phyloP scores from a whole-genome alignment of 352 stramenopile species.

The Phytophthora melonis region DNA sequence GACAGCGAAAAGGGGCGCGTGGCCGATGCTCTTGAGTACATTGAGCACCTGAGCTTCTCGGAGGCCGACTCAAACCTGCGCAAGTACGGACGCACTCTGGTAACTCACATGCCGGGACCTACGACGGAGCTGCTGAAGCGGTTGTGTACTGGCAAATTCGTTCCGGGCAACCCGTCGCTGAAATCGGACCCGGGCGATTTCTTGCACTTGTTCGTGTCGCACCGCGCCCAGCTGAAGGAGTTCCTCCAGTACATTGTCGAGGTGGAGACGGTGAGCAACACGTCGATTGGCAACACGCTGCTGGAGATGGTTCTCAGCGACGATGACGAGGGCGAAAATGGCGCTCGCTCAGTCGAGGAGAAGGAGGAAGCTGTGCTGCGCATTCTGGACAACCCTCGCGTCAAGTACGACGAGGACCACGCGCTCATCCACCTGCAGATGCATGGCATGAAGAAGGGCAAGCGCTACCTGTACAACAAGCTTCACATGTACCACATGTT shows the following conservation, averaged over 20 bases:
- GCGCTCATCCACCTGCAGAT: constrained; percentile 95
- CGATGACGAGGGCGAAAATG: constrained; percentile 49
- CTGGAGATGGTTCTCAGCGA: constrained; percentile 91
- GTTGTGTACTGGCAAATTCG: constrained; percentile 90
- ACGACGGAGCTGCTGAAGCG: constrained; percentile 92
- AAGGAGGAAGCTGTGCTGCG: constrained; percentile 86
- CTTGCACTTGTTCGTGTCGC: constrained; percentile 93
- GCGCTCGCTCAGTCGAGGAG: constrained; percentile 52
- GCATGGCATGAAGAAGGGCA: constrained; percentile 92
- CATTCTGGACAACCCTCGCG: constrained; percentile 91
- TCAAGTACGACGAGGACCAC: constrained; percentile 93
- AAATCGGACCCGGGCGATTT: constrained; percentile 91
- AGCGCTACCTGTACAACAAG: constrained; percentile 95
- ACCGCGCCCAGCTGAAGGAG: constrained; percentile 88
- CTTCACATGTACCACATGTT: constrained; percentile 95
- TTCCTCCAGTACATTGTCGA: constrained; percentile 92
- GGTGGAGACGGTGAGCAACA: constrained; percentile 88
- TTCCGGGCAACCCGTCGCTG: constrained; percentile 53
- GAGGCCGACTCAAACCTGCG: constrained; percentile 88
- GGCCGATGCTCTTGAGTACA: constrained; percentile 92
- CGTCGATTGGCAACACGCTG: constrained; percentile 91
- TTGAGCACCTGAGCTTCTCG: constrained; percentile 86
- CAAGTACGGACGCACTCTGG: constrained; percentile 91
- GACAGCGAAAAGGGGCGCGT: constrained; percentile 85
- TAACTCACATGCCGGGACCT: constrained; percentile 86